Conservation (phyloP, 768 basidiomycete species). For the Boletellus ananiceps region DNA sequence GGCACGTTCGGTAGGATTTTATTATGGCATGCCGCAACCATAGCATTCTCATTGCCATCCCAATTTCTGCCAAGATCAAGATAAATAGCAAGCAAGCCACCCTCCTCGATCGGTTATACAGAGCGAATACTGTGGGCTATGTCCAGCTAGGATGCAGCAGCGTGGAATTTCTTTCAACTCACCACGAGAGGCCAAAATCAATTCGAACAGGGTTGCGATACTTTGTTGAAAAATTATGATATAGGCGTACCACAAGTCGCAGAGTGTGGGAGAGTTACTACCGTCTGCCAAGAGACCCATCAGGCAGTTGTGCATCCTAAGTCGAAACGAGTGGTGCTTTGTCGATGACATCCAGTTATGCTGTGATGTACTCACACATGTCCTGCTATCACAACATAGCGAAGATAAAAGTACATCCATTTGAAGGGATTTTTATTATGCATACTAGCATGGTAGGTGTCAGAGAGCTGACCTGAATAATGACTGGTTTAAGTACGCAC, state of each 20-base stretch:
- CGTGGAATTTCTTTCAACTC: not conserved
- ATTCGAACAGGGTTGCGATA: constrained; percentile 11
- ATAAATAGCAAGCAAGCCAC: constrained; percentile 6
- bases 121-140: constrained; percentile 12
- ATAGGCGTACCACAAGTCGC: constrained; percentile 12
- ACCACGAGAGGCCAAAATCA: constrained; percentile 18
- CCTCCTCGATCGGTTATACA: constrained; percentile 16
- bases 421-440: constrained; percentile 20
- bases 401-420: constrained; percentile 30
- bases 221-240: not conserved
- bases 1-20: constrained; percentile 7
- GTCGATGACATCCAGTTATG: too few species aligned
- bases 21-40: not conserved
- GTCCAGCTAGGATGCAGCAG: not conserved
- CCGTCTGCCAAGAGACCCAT: constrained; percentile 8
- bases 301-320: constrained; percentile 15
- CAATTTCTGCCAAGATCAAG: constrained; percentile 8
- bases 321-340: too few species aligned
- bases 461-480: not conserved
- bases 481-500: constrained; percentile 11
- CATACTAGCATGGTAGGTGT: constrained; percentile 15
- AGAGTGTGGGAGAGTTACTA: constrained; percentile 8
- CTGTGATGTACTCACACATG: constrained; percentile 17
- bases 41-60: not conserved
- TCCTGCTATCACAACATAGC: constrained; percentile 17